These are phyloP conservation scores for Coriaria nepalensis DNA, from an alignment of 306 rosid genomes.

Conservation along the genomic window DNA sequence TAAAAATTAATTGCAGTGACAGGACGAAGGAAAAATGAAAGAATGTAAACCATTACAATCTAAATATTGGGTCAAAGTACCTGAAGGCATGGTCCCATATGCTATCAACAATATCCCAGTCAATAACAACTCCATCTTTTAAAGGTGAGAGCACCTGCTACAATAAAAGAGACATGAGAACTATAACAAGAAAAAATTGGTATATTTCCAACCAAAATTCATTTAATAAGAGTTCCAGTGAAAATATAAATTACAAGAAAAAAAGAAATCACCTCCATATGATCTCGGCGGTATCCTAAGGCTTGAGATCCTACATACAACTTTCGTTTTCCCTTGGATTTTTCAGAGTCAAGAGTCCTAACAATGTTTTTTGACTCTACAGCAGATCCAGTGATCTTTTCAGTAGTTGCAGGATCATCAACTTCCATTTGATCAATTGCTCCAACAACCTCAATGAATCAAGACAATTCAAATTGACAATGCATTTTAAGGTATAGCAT, in stretches of 20 bases:
- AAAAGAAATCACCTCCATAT: slow-evolving; percentile 64
- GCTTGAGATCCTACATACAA: slow-evolving; percentile 83
- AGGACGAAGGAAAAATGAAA: neutral
- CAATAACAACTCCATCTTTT: slow-evolving; percentile 84
- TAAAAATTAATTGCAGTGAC: neutral
- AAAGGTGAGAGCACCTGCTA: slow-evolving; percentile 67
- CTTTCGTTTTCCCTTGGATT: slow-evolving; percentile 67
- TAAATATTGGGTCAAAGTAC: slow-evolving; percentile 15
- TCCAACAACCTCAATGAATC: slow-evolving; percentile 63
- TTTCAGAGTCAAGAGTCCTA: slow-evolving; percentile 53
- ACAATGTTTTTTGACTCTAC: slow-evolving; percentile 39
- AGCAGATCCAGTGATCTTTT: slow-evolving; percentile 51
- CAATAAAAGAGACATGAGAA: slow-evolving; percentile 8
- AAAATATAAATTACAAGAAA: slow-evolving; percentile 7
- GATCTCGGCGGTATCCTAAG: slow-evolving; percentile 81
- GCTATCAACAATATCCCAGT: slow-evolving; percentile 94
- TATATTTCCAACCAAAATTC: too few species aligned
- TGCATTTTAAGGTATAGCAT: too few species aligned
- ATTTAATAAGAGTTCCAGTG: neutral
- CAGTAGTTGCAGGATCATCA: slow-evolving; percentile 55
- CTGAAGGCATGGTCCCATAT: slow-evolving; percentile 99
- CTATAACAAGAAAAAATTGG: neutral
- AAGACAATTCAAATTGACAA: slow-evolving; percentile 11
- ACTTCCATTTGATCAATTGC: slow-evolving; percentile 86
- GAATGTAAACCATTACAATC: neutral